phyloP scores from a whole-genome alignment of 441 rosid genomes.

The Gossypium laxum region DNA sequence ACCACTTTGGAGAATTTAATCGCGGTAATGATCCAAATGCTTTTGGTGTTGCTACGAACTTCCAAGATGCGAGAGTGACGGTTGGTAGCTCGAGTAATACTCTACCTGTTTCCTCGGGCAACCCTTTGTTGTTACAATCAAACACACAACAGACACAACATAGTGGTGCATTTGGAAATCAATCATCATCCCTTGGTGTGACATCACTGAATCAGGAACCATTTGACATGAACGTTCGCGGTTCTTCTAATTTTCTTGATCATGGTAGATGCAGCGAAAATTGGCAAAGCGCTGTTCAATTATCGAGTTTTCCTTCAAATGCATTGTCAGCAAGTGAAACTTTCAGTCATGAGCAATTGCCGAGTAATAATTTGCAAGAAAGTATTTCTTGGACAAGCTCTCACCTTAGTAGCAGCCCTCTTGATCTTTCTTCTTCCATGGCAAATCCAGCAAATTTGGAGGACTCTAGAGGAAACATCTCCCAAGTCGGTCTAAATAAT shows the following conservation, averaged over 20 bases:
- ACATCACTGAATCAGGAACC: conserved; percentile 34
- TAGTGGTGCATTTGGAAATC: conserved; percentile 34
- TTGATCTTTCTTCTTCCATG: conserved; percentile 30
- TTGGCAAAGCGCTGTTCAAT: conserved; percentile 38
- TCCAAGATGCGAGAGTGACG: conserved; percentile 29
- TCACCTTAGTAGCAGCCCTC: conserved; percentile 24
- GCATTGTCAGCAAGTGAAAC: conserved; percentile 29
- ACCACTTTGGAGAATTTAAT: conserved; percentile 39
- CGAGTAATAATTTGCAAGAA: conserved; percentile 26
- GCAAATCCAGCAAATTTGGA: conserved; percentile 23
- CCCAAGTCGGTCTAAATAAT: conserved; percentile 29
- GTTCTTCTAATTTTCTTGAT: conserved; percentile 35
- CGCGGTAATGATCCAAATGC: conserved; percentile 23
- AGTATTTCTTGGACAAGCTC: conserved; percentile 22
- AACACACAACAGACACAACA: conserved; percentile 25
- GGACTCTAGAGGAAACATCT: conserved; percentile 27
- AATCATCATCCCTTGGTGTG: conserved; percentile 38
- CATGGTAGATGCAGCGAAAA: conserved; percentile 32
- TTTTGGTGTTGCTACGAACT: conserved; percentile 26
- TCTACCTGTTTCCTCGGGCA: conserved; percentile 30
- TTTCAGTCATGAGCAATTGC: conserved; percentile 24
- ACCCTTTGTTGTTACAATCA: conserved; percentile 31
- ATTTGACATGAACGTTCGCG: conserved; percentile 26
- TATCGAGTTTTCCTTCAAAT: conserved; percentile 35
- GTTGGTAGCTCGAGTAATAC: conserved; percentile 37